Conservation (phyloP, 352 stramenopile genomes). For the Phytopythium oedochilum region DNA sequence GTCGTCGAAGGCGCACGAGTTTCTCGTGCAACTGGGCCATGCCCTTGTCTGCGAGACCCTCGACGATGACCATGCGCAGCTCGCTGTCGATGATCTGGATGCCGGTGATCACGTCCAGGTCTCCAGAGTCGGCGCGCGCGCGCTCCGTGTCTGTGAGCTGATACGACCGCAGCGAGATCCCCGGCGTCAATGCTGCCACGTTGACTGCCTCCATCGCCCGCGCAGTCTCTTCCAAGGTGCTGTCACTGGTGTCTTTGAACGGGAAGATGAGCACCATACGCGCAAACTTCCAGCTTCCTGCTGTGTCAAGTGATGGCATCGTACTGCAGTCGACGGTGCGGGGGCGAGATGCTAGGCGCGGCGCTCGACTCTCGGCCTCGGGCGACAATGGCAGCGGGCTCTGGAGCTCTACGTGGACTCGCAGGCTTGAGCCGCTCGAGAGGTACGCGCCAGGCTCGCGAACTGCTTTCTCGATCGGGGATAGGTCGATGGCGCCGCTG, state of each 20-base stretch:
- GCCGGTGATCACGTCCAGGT: slow-evolving; percentile 83
- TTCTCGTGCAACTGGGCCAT: slow-evolving; percentile 42
- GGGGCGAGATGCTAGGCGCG: not conserved
- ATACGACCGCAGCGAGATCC: slow-evolving; percentile 71
- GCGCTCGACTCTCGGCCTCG: not conserved
- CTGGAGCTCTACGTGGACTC: slow-evolving; percentile 38
- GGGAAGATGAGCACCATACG: slow-evolving; percentile 81
- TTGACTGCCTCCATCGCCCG: slow-evolving; percentile 69
- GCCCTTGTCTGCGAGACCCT: slow-evolving; percentile 64
- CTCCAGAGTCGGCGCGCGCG: slow-evolving; percentile 36
- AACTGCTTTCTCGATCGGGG: slow-evolving; percentile 32
- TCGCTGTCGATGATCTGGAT: slow-evolving; percentile 85
- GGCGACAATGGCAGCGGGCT: slow-evolving; percentile 16
- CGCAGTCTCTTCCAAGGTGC: slow-evolving; percentile 41
- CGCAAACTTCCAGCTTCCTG: slow-evolving; percentile 35
- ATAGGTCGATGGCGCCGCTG: slow-evolving; percentile 17
- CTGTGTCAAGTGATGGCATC: not conserved
- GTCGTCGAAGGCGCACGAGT: slow-evolving; percentile 26
- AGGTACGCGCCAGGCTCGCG: slow-evolving; percentile 61
- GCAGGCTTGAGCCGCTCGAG: slow-evolving; percentile 30
- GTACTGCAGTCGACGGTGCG: too few species aligned
- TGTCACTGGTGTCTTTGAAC: slow-evolving; percentile 55
- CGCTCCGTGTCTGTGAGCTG: slow-evolving; percentile 64
- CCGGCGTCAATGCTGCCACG: slow-evolving; percentile 26
- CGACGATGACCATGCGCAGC: slow-evolving; percentile 82